Percentiles rank a stretch among this genome's conserved stretches.
These are phyloP conservation scores for Carpinus fangiana DNA, from an alignment of 306 rosid species.

Conservation along the genomic window DNA sequence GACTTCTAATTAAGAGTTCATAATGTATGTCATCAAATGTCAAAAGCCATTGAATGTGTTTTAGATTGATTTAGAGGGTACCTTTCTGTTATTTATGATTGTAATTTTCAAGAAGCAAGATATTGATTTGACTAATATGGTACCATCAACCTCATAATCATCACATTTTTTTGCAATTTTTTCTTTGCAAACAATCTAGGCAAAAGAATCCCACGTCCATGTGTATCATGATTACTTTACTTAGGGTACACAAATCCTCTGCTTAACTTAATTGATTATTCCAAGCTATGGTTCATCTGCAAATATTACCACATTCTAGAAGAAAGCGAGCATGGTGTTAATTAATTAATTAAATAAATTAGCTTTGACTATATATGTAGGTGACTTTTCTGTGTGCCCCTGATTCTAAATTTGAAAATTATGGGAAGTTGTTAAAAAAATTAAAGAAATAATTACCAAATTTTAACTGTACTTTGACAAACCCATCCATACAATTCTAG, in stretches of 20 bases:
- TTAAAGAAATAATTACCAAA: neutral
- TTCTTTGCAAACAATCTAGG: slow-evolving; percentile 18
- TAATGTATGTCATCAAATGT: too few species aligned
- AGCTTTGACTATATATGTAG: neutral
- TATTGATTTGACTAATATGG: slow-evolving; percentile 25
- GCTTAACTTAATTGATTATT: slow-evolving; percentile 20
- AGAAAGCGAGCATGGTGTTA: slow-evolving; percentile 21
- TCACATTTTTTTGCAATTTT: neutral
- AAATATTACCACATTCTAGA: slow-evolving; percentile 34
- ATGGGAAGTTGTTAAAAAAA: neutral
- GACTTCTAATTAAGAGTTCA: neutral
- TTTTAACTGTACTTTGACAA: neutral
- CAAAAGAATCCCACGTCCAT: slow-evolving; percentile 19
- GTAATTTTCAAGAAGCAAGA: neutral
- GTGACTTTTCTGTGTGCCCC: neutral
- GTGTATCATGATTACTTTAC: slow-evolving; percentile 50
- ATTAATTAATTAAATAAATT: neutral
- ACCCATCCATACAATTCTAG: neutral
- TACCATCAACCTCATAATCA: slow-evolving; percentile 10
- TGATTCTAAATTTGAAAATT: neutral
- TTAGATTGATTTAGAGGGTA: slow-evolving; percentile 25
- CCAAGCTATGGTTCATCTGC: neutral
- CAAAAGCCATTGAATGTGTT: neutral
- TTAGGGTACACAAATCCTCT: slow-evolving; percentile 40
- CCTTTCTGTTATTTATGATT: slow-evolving; percentile 6